Conservation (phyloP, 805 yeast species). For the Yarrowia sp. region DNA sequence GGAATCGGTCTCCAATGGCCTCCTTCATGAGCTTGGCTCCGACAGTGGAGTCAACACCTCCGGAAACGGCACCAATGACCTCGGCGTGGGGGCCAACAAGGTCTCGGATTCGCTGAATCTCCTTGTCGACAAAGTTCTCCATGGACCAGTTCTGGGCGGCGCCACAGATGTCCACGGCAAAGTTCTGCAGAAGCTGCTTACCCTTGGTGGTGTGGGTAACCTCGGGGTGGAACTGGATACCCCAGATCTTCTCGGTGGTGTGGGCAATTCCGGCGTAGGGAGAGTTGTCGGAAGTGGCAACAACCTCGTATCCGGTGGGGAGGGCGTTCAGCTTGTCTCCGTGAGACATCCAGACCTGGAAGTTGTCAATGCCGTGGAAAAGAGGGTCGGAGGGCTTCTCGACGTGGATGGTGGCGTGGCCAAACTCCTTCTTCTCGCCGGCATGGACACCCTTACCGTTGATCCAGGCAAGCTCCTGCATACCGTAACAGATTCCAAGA, state of each 20-base stretch:
- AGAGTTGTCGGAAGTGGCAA: constrained; percentile 90
- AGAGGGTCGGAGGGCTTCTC: constrained; percentile 64
- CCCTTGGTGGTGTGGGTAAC: constrained; percentile 96
- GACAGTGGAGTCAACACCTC: constrained; percentile 99
- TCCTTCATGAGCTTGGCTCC: constrained; percentile 97
- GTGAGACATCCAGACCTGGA: constrained; percentile 99
- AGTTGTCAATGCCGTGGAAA: constrained; percentile 86
- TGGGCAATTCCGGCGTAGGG: constrained; percentile 93
- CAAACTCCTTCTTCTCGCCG: constrained; percentile 96
- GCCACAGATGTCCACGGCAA: constrained; percentile 86
- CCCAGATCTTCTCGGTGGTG: constrained; percentile 70
- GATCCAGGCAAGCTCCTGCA: constrained; percentile 99
- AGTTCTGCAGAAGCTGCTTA: constrained; percentile 80
- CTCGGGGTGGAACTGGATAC: constrained; percentile 99
- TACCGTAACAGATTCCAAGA: constrained; percentile 97
- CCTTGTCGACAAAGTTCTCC: constrained; percentile 97
- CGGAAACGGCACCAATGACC: constrained; percentile 98
- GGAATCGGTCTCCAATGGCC: constrained; percentile 98
- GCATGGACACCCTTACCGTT: constrained; percentile 86
- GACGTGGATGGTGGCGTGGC: constrained; percentile 87
- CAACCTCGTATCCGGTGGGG: constrained; percentile 83
- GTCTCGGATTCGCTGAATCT: constrained; percentile 84
- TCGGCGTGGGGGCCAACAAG: constrained; percentile 97
- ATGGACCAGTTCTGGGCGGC: constrained; percentile 93
- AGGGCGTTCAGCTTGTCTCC: constrained; percentile 91